Evolutionary conservation across 129 eudicot genomes (phyloP).

Genomic region (Deinandra increscens): DNA sequence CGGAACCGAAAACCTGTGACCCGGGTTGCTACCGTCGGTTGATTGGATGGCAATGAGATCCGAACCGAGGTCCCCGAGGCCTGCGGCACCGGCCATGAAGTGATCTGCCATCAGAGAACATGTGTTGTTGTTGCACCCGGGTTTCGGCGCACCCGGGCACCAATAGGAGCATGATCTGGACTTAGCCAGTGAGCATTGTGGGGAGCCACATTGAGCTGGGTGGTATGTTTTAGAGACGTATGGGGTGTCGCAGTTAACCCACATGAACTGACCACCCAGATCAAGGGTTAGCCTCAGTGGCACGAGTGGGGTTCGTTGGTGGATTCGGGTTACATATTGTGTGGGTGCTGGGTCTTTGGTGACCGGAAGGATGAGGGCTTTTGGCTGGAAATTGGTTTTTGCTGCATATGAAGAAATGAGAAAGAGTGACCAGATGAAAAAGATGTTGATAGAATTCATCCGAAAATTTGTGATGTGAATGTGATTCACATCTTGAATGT

Average conservation of each 20-base stretch:
- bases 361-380: slow-evolving; percentile 47
- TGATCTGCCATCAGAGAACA: slow-evolving; percentile 47
- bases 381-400: slow-evolving; percentile 38
- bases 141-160: slow-evolving; percentile 26
- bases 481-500: too few species aligned
- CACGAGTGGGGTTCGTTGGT: slow-evolving; percentile 50
- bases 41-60: slow-evolving; percentile 39
- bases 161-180: slow-evolving; percentile 27
- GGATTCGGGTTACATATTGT: slow-evolving; percentile 42
- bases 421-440: too few species aligned
- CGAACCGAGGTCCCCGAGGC: slow-evolving; percentile 41
- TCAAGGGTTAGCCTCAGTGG: slow-evolving; percentile 40
- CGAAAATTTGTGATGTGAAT: too few species aligned
- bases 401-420: slow-evolving; percentile 17
- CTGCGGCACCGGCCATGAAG: slow-evolving; percentile 14
- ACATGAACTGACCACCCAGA: slow-evolving; percentile 54
- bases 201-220: slow-evolving; percentile 38
- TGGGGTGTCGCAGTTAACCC: slow-evolving; percentile 49
- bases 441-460: too few species aligned
- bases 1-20: slow-evolving; percentile 25
- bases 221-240: slow-evolving; percentile 43
- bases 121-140: slow-evolving; percentile 43
- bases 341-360: slow-evolving; percentile 46
- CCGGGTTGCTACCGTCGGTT: slow-evolving; percentile 41
- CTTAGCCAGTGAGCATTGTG: slow-evolving; percentile 44